phyloP scores from a whole-genome alignment of 768 basidiomycete species.

The Tricholoma hemisulphureum region DNA sequence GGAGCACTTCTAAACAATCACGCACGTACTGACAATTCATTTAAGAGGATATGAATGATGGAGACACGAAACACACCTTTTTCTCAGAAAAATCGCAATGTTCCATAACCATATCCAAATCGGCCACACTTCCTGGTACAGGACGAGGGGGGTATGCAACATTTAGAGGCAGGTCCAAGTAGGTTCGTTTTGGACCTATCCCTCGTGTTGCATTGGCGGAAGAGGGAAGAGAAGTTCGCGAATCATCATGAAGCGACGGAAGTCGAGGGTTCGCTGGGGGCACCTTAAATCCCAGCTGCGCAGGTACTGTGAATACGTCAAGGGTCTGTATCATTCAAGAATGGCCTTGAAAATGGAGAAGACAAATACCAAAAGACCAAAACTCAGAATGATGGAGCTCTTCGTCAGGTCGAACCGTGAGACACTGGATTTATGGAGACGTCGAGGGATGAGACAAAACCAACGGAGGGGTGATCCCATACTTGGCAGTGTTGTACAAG shows the following conservation, averaged over 20 bases:
- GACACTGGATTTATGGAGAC: slow-evolving; percentile 55
- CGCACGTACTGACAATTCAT: slow-evolving; percentile 74
- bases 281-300: slow-evolving; percentile 55
- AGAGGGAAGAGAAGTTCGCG: slow-evolving; percentile 48
- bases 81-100: slow-evolving; percentile 86
- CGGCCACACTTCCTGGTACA: slow-evolving; percentile 77
- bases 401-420: slow-evolving; percentile 58
- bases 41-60: background rate
- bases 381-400: slow-evolving; percentile 51
- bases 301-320: slow-evolving; percentile 54
- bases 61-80: slow-evolving; percentile 48
- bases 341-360: slow-evolving; percentile 39
- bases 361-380: slow-evolving; percentile 39
- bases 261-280: slow-evolving; percentile 73
- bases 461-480: slow-evolving; percentile 56
- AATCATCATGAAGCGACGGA: slow-evolving; percentile 49
- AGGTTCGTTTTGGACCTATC: slow-evolving; percentile 73
- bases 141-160: slow-evolving; percentile 88
- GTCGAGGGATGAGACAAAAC: slow-evolving; percentile 57
- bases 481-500: slow-evolving; percentile 60
- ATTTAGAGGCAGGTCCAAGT: slow-evolving; percentile 68
- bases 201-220: slow-evolving; percentile 53
- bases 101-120: slow-evolving; percentile 88
- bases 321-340: background rate
- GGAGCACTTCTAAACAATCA: slow-evolving; percentile 92